Evolutionary conservation across 202 grass and related monocot species (phyloP).

Genomic region (Panicum virgatum): DNA sequence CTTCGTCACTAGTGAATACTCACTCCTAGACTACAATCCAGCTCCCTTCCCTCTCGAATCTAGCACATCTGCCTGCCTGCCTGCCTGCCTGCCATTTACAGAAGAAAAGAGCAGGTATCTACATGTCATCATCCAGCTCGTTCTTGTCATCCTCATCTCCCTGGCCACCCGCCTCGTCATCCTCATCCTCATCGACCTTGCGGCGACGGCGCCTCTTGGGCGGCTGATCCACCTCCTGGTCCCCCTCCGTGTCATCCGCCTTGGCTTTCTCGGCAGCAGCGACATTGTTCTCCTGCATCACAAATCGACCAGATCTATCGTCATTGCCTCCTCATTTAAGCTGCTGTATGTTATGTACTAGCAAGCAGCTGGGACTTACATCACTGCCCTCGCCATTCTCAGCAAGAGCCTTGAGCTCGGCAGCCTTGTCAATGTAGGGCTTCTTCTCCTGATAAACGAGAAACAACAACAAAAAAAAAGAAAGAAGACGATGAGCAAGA

Average conservation of each 20-base stretch:
- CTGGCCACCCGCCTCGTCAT: not conserved
- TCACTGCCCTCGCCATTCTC: slow-evolving; percentile 60
- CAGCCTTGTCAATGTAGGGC: slow-evolving; percentile 71
- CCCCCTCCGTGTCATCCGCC: not conserved
- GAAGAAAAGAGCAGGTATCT: not conserved
- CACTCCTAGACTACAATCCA: slow-evolving; percentile 2
- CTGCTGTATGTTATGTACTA: no score
- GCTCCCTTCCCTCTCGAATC: not conserved
- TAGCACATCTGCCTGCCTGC: not conserved
- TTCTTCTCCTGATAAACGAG: slow-evolving; percentile 60
- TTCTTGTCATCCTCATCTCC: slow-evolving; percentile 26
- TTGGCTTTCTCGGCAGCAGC: not conserved
- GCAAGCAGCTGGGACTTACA: slow-evolving; percentile 4
- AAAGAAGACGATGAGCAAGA: not conserved
- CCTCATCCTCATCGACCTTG: not conserved
- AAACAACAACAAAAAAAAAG: no score
- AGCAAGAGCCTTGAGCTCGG: slow-evolving; percentile 59
- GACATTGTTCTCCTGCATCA: slow-evolving; percentile 31
- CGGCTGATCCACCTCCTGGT: slow-evolving; percentile 34
- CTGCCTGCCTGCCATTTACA: not conserved
- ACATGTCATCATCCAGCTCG: slow-evolving; percentile 44
- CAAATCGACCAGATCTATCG: no score
- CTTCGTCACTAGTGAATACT: not conserved
- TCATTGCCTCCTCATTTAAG: no score
- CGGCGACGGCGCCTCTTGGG: not conserved